Percentiles rank a stretch among this genome's conserved stretches.
These are phyloP conservation scores for Starmerella bacillaris DNA, from an alignment of 805 yeast species.

Conservation along the genomic window DNA sequence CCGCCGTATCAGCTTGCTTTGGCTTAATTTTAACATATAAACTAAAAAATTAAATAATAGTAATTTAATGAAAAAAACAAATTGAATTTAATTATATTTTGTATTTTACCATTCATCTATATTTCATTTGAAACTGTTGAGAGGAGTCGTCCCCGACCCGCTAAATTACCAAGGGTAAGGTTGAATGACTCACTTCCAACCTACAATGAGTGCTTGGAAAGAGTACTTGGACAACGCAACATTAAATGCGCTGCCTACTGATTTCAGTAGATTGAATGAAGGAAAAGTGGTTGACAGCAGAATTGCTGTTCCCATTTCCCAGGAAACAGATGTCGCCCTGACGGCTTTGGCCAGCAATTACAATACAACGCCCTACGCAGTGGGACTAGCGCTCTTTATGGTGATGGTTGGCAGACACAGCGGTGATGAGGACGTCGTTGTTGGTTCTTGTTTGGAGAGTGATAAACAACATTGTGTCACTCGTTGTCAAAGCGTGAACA, in stretches of 20 bases:
- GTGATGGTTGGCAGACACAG: conserved; percentile 61
- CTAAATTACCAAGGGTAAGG: too few species aligned
- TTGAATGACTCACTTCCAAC: too few species aligned
- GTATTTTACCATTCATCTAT: too few species aligned
- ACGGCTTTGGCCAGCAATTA: conserved; percentile 12
- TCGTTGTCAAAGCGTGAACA: conserved; percentile 34
- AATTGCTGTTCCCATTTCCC: conserved; percentile 23
- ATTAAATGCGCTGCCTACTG: conserved; percentile 72
- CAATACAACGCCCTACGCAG: conserved; percentile 27
- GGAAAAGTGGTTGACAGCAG: conserved; percentile 51
- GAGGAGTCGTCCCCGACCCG: too few species aligned
- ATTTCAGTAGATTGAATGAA: conserved; percentile 59
- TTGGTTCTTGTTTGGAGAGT: conserved; percentile 43
- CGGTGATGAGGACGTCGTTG: conserved; percentile 86
- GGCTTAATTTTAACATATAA: too few species aligned
- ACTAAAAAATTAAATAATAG: too few species aligned
- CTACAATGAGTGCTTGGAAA: conserved; percentile 14
- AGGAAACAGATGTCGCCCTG: conserved; percentile 12
- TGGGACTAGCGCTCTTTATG: conserved; percentile 48
- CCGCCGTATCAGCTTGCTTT: too few species aligned
- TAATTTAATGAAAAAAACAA: too few species aligned
- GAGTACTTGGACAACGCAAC: conserved; percentile 33
- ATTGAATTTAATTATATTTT: too few species aligned
- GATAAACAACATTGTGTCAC: conserved; percentile 27
- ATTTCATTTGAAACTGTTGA: too few species aligned